Conservation (phyloP, 371 early-diverging fungal species). For the Mortierella sp. region DNA sequence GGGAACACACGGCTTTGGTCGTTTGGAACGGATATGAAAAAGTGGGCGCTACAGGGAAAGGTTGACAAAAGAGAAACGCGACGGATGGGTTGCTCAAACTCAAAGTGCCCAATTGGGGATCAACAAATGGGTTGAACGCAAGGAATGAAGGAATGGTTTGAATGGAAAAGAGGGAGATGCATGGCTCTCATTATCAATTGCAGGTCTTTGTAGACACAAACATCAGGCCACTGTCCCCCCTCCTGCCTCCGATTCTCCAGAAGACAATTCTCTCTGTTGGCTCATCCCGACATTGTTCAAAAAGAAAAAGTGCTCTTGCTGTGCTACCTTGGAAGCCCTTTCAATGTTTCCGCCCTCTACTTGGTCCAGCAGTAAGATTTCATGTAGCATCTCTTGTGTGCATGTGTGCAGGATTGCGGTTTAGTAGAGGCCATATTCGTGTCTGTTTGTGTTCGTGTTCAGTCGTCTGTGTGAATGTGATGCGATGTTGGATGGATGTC, state of each 20-base stretch:
- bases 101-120: neutral
- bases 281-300: neutral
- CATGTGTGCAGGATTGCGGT: neutral
- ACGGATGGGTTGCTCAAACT: neutral
- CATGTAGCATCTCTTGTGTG: neutral
- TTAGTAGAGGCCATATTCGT: too few relatives aligned
- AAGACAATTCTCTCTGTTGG: neutral
- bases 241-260: neutral
- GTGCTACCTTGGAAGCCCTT: conserved; percentile 34
- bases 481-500: too few relatives aligned
- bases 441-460: too few relatives aligned
- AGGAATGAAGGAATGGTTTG: neutral
- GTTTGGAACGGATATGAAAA: neutral
- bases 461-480: too few relatives aligned
- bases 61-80: neutral
- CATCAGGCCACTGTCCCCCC: conserved; percentile 14
- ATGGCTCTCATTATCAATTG: neutral
- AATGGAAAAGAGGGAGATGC: neutral
- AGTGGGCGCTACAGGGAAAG: neutral
- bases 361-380: neutral
- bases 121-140: neutral
- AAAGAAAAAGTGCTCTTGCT: conserved; percentile 30
- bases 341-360: conserved; percentile 1
- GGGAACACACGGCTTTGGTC: neutral
- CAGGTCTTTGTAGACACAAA: neutral